Evolutionary conservation across 345 rosid genomes (phyloP).

Genomic region (Rubroshorea leprosula): DNA sequence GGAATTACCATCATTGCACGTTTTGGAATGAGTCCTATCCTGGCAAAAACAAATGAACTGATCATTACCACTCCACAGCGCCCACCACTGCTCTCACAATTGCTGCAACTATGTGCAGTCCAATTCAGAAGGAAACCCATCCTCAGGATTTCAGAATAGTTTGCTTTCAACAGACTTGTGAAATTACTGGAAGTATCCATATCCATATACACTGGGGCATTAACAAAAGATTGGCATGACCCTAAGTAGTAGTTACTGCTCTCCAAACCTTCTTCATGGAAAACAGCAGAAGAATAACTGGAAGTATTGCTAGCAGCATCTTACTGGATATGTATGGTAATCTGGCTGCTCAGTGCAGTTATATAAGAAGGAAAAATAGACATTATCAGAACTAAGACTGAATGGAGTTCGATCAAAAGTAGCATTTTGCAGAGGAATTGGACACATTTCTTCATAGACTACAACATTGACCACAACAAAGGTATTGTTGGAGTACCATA

Average conservation of each 20-base stretch:
- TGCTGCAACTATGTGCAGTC: slow-evolving; percentile 36
- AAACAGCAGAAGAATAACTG: slow-evolving; percentile 31
- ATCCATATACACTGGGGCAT: slow-evolving; percentile 28
- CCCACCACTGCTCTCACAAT: slow-evolving; percentile 44
- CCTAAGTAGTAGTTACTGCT: neutral
- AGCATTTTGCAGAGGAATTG: slow-evolving; percentile 34
- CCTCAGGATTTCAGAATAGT: slow-evolving; percentile 35
- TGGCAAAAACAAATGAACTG: slow-evolving; percentile 44
- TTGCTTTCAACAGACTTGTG: neutral
- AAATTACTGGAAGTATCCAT: slow-evolving; percentile 1
- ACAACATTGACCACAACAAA: slow-evolving; percentile 33
- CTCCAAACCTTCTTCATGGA: slow-evolving; percentile 14
- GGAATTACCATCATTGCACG: slow-evolving; percentile 45
- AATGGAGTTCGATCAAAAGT: slow-evolving; percentile 46
- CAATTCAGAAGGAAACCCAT: slow-evolving; percentile 54
- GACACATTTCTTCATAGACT: slow-evolving; percentile 32
- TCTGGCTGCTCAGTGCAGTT: slow-evolving; percentile 29
- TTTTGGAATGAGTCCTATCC: slow-evolving; percentile 29
- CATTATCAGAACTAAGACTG: slow-evolving; percentile 15
- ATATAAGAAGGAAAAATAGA: slow-evolving; percentile 34
- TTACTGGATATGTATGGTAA: slow-evolving; percentile 9
- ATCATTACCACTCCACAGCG: slow-evolving; percentile 34
- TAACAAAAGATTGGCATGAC: slow-evolving; percentile 28
- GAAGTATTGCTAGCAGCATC: slow-evolving; percentile 30
- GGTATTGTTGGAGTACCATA: slow-evolving; percentile 27